Conservation (phyloP, 1,284 basidiomycete genomes). For the Ganoderma sp. region DNA sequence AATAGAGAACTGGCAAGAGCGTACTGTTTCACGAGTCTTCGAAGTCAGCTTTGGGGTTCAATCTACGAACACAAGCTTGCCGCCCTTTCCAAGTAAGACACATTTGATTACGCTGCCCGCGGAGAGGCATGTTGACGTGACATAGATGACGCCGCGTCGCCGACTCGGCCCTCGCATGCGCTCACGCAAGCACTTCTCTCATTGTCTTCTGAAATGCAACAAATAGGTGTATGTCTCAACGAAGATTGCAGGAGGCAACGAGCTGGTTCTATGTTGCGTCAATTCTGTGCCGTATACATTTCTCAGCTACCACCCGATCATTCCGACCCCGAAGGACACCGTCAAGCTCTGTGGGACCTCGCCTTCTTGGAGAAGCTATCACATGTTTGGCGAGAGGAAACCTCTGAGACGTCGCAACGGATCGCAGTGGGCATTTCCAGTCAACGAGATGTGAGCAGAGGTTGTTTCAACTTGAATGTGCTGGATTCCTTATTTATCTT, state of each 20-base stretch:
- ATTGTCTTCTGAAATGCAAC: slow-evolving; percentile 60
- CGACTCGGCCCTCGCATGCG: slow-evolving; percentile 54
- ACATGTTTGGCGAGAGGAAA: slow-evolving; percentile 20
- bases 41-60: slow-evolving; percentile 16
- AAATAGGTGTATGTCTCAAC: slow-evolving; percentile 53
- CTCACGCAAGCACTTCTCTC: slow-evolving; percentile 60
- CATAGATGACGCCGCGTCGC: slow-evolving; percentile 21
- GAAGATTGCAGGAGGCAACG: slow-evolving; percentile 43
- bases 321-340: not conserved
- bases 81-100: not conserved
- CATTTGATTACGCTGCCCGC: not conserved
- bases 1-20: slow-evolving; percentile 56
- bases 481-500: not conserved
- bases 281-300: slow-evolving; percentile 47
- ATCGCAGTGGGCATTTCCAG: slow-evolving; percentile 19
- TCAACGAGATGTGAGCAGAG: slow-evolving; percentile 18
- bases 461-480: not conserved
- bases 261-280: slow-evolving; percentile 47
- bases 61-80: not conserved
- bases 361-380: slow-evolving; percentile 48
- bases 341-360: slow-evolving; percentile 49
- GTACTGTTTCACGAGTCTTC: slow-evolving; percentile 44
- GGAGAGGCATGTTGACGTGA: slow-evolving; percentile 4
- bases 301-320: slow-evolving; percentile 35
- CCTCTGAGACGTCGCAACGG: slow-evolving; percentile 4